Percentiles rank a stretch among this genome's conserved stretches.
Evolutionary conservation across 495 filamentous ascomycete species (phyloP).

Genomic region (Hypoxylon fuscum): DNA sequence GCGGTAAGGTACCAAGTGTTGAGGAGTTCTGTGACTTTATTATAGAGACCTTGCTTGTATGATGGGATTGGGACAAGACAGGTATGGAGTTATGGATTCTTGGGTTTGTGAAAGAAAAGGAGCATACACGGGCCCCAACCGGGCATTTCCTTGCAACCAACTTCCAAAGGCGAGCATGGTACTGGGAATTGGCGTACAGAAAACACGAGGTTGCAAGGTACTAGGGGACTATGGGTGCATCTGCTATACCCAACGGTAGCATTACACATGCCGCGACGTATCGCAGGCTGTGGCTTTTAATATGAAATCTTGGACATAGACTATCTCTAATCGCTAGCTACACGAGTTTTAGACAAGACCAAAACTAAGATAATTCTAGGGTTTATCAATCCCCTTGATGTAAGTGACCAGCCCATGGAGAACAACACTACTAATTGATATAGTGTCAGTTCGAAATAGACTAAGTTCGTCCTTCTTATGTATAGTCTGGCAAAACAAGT

Average conservation of each 20-base stretch:
- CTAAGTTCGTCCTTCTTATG: no score
- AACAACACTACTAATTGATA: no score
- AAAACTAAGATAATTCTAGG: no score
- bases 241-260: constrained; percentile 27
- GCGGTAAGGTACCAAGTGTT: constrained; percentile 50
- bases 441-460: no score
- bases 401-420: no score
- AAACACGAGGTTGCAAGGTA: constrained; percentile 4
- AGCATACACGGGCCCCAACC: constrained; percentile 19
- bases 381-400: no score
- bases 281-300: constrained; percentile 14
- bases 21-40: constrained; percentile 56
- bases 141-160: constrained; percentile 10
- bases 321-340: not conserved
- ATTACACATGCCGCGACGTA: constrained; percentile 31
- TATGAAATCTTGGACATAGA: constrained; percentile 17
- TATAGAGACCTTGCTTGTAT: constrained; percentile 53
- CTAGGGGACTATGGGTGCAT: constrained; percentile 3
- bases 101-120: constrained; percentile 8
- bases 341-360: not conserved
- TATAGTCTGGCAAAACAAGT: no score
- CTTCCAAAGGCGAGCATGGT: constrained; percentile 20
- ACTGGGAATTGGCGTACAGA: constrained; percentile 21
- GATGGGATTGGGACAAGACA: constrained; percentile 17
- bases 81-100: constrained; percentile 18